These are phyloP conservation scores for Macaranga tanarius DNA, from an alignment of 441 rosid species.

Conservation along the genomic window DNA sequence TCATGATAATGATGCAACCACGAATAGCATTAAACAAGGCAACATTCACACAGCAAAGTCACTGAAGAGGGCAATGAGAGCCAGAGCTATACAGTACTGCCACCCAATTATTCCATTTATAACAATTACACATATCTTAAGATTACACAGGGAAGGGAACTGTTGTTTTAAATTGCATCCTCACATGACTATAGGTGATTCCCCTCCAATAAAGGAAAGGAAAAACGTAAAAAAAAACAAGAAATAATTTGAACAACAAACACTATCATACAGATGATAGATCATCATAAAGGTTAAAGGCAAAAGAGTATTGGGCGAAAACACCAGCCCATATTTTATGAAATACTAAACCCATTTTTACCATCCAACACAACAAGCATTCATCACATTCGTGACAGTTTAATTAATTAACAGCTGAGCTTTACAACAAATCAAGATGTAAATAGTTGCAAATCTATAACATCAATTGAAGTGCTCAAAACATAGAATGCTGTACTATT, in stretches of 20 bases:
- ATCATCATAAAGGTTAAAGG: not conserved
- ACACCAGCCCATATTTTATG: not conserved
- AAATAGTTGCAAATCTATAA: not conserved
- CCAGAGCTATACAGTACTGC: not conserved
- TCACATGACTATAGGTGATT: no score
- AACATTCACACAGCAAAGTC: not conserved
- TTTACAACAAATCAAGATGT: not conserved
- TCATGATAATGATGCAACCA: not conserved
- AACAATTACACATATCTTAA: not conserved
- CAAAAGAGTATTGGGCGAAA: not conserved
- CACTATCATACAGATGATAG: not conserved
- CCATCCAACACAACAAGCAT: not conserved
- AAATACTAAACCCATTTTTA: not conserved
- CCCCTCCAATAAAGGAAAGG: not conserved
- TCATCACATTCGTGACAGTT: not conserved
- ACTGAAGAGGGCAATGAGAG: not conserved
- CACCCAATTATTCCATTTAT: not conserved
- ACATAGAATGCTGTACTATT: not conserved
- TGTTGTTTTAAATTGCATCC: not conserved
- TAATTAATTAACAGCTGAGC: not conserved
- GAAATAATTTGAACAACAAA: not conserved
- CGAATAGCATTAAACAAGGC: not conserved
- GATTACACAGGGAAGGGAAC: constrained; percentile 1
- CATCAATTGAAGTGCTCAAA: not conserved
- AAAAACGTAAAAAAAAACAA: not conserved